Conservation (phyloP, 352 stramenopile species). For the Phytophthora lateralis region DNA sequence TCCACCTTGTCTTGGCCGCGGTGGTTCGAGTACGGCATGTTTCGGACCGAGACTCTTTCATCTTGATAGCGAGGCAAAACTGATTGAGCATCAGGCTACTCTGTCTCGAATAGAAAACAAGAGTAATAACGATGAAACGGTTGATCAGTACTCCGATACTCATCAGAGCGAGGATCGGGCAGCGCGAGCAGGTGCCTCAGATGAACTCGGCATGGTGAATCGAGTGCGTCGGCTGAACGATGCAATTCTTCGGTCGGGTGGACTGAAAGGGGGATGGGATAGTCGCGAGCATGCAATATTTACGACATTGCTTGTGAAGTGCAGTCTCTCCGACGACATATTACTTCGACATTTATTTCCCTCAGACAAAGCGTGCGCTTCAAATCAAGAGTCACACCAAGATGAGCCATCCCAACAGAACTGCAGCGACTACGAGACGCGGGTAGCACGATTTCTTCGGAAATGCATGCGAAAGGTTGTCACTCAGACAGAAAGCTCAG, state of each 20-base stretch:
- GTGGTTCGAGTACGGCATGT: constrained; percentile 12
- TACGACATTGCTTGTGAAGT: constrained; percentile 45
- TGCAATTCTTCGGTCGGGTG: constrained; percentile 56
- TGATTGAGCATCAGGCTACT: background rate
- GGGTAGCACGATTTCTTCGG: constrained; percentile 51
- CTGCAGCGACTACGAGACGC: constrained; percentile 44
- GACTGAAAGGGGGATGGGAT: constrained; percentile 65
- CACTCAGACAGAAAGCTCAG: constrained; percentile 53
- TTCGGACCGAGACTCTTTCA: constrained; percentile 2
- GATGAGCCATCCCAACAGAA: constrained; percentile 1
- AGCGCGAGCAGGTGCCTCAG: constrained; percentile 4
- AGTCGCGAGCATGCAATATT: constrained; percentile 59
- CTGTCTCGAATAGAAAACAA: background rate
- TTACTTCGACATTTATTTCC: constrained; percentile 38
- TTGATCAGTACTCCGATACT: background rate
- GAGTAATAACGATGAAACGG: constrained; percentile 4
- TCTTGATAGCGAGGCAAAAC: constrained; percentile 11
- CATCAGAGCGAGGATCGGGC: constrained; percentile 14
- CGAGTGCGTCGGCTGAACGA: constrained; percentile 60
- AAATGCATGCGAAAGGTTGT: constrained; percentile 60
- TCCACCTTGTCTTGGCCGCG: constrained; percentile 3
- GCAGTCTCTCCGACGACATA: constrained; percentile 48
- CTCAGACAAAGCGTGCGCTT: constrained; percentile 1
- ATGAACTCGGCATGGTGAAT: constrained; percentile 47
- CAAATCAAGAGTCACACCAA: constrained; percentile 19